Evolutionary conservation across 257 asterid genomes (phyloP), one percentile per base, ranked within the genome.

Genomic region (Nyctanthes arbortristis): DNA sequence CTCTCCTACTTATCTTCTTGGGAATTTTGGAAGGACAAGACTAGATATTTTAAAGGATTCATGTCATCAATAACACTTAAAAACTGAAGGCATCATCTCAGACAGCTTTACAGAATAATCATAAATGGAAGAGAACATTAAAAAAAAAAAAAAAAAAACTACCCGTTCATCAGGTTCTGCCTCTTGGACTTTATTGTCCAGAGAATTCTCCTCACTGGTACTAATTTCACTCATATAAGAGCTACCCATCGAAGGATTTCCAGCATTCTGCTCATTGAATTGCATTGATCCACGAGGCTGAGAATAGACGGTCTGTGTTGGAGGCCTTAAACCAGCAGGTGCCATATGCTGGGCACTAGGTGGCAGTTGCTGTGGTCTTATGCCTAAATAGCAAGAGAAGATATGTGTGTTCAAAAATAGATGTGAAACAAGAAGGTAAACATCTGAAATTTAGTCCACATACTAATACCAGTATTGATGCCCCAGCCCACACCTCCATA

Each of bases 271-370:
- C 79, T 84, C 89, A 90, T 74, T 85, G 69, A 81, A 77, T 75
- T 85, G 95, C 86, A 74, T 61, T 18, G 86, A 71, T 36, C 88
- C 87, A 82, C 82, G 96, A 71, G 88, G 67, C 70, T 84, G 95
- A 77, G 87, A 67, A 61, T 75, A 77, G 60, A 72, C 34, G 14
- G 87, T 77, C 71, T 76, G 95, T 79, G 74, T 58, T n/a, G 91
- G 90, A 67, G 97, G 93, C 78, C 93, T 84, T 77, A 77, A 73
- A 71, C 93, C 95, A 74, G 85, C 74, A 71, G 85, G 84, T 61
- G 85, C 43, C 39, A 67, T 60, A 20, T 82, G 87, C 82, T 76
- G 89, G 67, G 81, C 68, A 73, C 91, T 91, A 70, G 89, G 82
- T 49, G 81, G 58, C 16, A 70, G 84, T 73, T 92, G 96, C 30